Evolutionary conservation across 1,284 basidiomycete genomes (phyloP), one percentile per base, ranked within the genome.

Genomic region (Laetiporus sulphureus): DNA sequence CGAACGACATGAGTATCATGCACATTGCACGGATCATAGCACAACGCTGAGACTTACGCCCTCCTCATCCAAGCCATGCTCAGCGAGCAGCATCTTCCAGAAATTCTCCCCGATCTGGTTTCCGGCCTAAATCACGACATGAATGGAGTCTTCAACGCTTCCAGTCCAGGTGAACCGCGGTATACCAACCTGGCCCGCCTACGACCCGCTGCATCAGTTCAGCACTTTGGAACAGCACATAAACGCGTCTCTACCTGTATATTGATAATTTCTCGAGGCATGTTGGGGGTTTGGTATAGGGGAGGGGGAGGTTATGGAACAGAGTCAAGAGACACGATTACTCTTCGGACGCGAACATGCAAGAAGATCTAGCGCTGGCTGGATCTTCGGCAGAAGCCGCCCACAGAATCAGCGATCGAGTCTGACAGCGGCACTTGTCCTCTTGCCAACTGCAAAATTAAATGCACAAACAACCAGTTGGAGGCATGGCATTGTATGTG

Each of bases 91-190:
- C 73, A 80, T 78, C 47, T 75, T 68, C 86, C 86, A 90, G 56
- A 90, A 90, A 34, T 69, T 69, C 57, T 85, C 84, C 39, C 85
- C 85, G 30, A 86, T 73, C 69, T 92, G 84, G 63, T 81, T 83
- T 47, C 76, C 77, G 31, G 81, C 83, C 77, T 84, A 45, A 18
- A 38, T 23, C 23, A 12, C 5, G 7, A 27, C 25, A 13, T 13
- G 25, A 13, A 27, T 7, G 8, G 25, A 7, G 25, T 13, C 25
- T 27, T 27, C 25, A 8, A 13, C 13, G 25, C 7, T 13, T 27
- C 8, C 7, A 8, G 8, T 7, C 7, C 25, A 8, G 25, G 25
- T 7, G 7, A 27, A 27, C 25, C 7, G 13, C 25, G 25, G 7
- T 13, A 13, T 45, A 11, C 53, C 44, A 25, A 42, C 78, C 72